Evolutionary conservation across 129 eudicot species (phyloP), one percentile per base, ranked within the genome.

Genomic region (Ambrosia artemisiifolia): DNA sequence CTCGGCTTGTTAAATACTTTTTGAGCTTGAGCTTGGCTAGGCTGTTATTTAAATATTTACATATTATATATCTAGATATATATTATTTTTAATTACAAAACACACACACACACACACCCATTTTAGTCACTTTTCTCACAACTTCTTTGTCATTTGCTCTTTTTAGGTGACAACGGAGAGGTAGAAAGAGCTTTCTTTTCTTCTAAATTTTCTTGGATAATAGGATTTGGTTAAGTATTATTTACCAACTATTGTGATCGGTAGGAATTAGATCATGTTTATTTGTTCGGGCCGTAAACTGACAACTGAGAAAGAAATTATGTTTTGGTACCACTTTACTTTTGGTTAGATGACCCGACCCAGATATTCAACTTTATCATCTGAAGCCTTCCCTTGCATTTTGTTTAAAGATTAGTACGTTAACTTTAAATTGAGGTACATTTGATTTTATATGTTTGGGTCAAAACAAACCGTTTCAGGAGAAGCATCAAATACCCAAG

Each of bases 121-220:
- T 24, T 24, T 24, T 0, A 24, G 28, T 24, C 1, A 24, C 28
- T 24, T 24, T 24, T 24, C 28, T 24, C 28, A 1, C 28, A 24
- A 24, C 28, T 24, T 24, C 1, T 24, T 50, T 36, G 48, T n/a
- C 12, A 44, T 66, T 38, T 67, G 32, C 65, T 71, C 8, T 30
- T 5, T 24, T 34, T 11, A 72, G 74, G 80, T 56, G 75, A 71
- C 69, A 30, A 57, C 65, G 57, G 79, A 65, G 65, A 50, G 67
- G 44, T 70, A 81, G 82, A 73, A 56, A 63, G 71, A 49, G 63
- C 10, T 13, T 59, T 68, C 43, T 46, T 61, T 14, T 44, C 6
- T 59, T 49, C 28, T 59, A 64, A 35, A 20, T 63, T 48, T 11
- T 36, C 51, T 40, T 24, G 75, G 64, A 55, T 56, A 35, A 57